Evolutionary conservation across 345 rosid species (phyloP), one percentile per base, ranked within the genome.

Genomic region (Eucalyptus regnans): DNA sequence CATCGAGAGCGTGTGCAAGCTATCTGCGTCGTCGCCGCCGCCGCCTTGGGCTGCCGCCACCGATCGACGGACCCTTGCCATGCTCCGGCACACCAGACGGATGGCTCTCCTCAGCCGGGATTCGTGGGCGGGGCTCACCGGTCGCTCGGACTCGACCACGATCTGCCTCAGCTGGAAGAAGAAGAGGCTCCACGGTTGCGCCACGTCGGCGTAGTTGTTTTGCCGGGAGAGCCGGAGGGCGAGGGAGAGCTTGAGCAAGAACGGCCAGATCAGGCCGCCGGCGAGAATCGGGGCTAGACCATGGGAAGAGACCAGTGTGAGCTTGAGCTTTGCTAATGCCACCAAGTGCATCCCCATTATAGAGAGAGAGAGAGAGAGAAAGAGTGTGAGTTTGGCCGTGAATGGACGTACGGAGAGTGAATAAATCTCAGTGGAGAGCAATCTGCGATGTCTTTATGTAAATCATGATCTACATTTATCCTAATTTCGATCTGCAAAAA

Each of bases 211-310:
- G 7, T 33, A 58, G 80, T 14, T 18, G 87, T 12, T 79, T 58
- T 37, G 46, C 11, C 4, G 86, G 44, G 83, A 52, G 86, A 86
- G 81, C 14, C 83, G 43, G 43, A 58, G n/a, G 79, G 87, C 17
- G 3, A 80, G 58, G 10, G 88, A 79, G 86, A 89, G 88, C 88
- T 89, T 89, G 86, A 87, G 46, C 79, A 89, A n/a, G 88, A 89
- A 89, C 27, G 89, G 90, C 86, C 90, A 89, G 31, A 89, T n/a
- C 50, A 89, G 85, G 84, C 84, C 84, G 90, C 88, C 81, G 51
- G 88, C 50, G 71, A 89, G 90, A 49, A 86, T 29, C 8, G 90
- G 88, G 33, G 44, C 71, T 33, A 68, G 33, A 71, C 84, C 14
- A 18, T 68, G 90, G 66, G 90, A 64, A 27, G 60, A 20, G 88